Evolutionary conservation across 371 early-diverging fungal genomes (phyloP).

Genomic region (Mortierella sp.): DNA sequence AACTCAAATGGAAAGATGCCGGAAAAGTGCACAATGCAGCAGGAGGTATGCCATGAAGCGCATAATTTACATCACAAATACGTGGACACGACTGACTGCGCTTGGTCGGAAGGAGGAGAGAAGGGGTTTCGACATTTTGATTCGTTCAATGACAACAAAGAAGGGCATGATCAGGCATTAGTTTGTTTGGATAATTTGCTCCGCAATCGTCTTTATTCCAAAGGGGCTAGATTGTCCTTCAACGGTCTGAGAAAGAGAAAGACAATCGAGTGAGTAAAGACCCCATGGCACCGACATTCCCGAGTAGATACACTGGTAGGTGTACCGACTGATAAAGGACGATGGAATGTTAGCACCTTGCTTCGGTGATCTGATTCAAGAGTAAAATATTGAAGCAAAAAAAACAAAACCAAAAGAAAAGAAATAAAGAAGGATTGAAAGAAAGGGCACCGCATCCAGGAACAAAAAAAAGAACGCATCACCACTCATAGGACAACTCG

Average conservation of each 20-base stretch:
- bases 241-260: no score
- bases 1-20: not conserved
- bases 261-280: not conserved
- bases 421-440: not conserved
- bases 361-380: not conserved
- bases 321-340: not conserved
- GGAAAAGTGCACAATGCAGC: no score
- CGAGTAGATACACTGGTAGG: not conserved
- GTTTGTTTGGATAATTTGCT: not conserved
- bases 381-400: not conserved
- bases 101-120: not conserved
- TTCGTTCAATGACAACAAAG: not conserved
- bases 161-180: not conserved
- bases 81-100: not conserved
- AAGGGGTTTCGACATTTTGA: not conserved
- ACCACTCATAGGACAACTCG: not conserved
- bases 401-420: not conserved
- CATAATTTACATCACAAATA: not conserved
- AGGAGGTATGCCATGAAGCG: no score
- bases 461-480: not conserved
- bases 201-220: conserved; percentile 5
- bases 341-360: no score
- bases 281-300: not conserved
- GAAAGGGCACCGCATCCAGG: not conserved
- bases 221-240: not conserved